phyloP scores from a whole-genome alignment of 1,139 yeast genomes.

The Protomyces lactucae-debilis region DNA sequence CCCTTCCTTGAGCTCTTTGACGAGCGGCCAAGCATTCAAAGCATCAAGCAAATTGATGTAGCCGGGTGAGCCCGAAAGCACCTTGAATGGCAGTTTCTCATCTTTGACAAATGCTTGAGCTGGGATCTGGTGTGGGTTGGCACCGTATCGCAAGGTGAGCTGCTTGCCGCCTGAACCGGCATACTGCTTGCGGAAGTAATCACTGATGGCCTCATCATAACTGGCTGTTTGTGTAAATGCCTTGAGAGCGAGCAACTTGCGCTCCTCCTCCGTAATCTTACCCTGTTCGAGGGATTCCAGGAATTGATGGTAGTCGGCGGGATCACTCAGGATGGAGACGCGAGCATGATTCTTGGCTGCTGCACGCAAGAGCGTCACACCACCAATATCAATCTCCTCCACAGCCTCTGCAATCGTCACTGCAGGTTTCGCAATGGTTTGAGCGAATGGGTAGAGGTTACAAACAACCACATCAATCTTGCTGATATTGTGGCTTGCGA shows the following conservation, averaged over 20 bases:
- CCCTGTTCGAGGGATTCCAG: slow-evolving; percentile 71
- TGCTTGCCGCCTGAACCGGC: slow-evolving; percentile 75
- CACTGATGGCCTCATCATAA: slow-evolving; percentile 91
- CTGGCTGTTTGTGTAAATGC: slow-evolving; percentile 98
- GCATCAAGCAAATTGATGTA: slow-evolving; percentile 95
- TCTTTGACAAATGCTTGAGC: slow-evolving; percentile 89
- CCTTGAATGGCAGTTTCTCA: slow-evolving; percentile 91
- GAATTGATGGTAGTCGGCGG: slow-evolving; percentile 82
- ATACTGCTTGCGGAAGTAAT: slow-evolving; percentile 95
- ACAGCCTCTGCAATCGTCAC: slow-evolving; percentile 97
- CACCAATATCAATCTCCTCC: slow-evolving; percentile 97
- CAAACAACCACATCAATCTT: slow-evolving; percentile 96
- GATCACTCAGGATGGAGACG: slow-evolving; percentile 92
- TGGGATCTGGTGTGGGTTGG: slow-evolving; percentile 98
- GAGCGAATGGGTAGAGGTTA: slow-evolving; percentile 96
- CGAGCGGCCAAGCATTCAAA: slow-evolving; percentile 96
- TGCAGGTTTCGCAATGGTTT: slow-evolving; percentile 89
- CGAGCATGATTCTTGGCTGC: slow-evolving; percentile 98
- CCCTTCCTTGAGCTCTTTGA: slow-evolving; percentile 90
- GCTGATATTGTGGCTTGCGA: slow-evolving; percentile 79
- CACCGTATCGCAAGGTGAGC: slow-evolving; percentile 94
- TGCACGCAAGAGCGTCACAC: slow-evolving; percentile 93
- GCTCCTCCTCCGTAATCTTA: slow-evolving; percentile 64
- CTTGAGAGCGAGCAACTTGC: slow-evolving; percentile 82
- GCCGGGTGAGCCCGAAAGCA: slow-evolving; percentile 91